Percentiles rank a stretch among this genome's conserved stretches.
Evolutionary conservation across 768 basidiomycete genomes (phyloP).

Genomic region (Lanmaoa rubissima): DNA sequence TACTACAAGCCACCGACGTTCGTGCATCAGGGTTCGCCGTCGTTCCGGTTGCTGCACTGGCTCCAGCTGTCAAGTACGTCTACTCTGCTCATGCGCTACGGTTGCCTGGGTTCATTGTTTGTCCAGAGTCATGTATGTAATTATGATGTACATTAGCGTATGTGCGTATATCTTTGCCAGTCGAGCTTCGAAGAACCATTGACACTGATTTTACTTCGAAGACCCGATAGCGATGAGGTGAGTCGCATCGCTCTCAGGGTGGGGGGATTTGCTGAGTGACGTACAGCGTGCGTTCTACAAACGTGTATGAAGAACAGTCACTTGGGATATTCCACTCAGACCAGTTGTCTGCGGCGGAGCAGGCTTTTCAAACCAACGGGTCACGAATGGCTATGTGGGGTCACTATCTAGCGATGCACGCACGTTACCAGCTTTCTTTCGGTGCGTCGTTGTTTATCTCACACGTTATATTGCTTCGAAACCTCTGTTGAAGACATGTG

Average conservation of each 20-base stretch:
- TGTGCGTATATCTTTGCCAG: conserved; percentile 47
- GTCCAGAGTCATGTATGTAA: conserved; percentile 73
- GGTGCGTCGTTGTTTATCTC: conserved; percentile 44
- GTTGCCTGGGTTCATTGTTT: not conserved
- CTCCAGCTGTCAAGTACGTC: conserved; percentile 85
- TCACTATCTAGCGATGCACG: conserved; percentile 77
- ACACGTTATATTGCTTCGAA: not conserved
- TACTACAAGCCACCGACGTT: conserved; percentile 79
- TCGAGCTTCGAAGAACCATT: not conserved
- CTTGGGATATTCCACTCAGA: conserved; percentile 70
- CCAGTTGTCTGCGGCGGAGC: conserved; percentile 46
- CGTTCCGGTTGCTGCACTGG: conserved; percentile 69
- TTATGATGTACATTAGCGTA: conserved; percentile 93
- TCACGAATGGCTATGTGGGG: conserved; percentile 67
- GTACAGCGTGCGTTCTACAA: conserved; percentile 81
- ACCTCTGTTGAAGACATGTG: conserved; percentile 76
- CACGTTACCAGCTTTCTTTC: conserved; percentile 86
- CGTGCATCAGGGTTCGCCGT: conserved; percentile 85
- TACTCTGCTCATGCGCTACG: not conserved
- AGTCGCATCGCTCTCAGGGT: not conserved
- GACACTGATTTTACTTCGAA: conserved; percentile 24
- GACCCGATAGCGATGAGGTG: conserved; percentile 83
- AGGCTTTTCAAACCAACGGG: conserved; percentile 41
- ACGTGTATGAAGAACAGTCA: conserved; percentile 92
- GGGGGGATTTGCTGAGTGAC: not conserved